phyloP scores from a whole-genome alignment of 305 asterid species.

The Solanum aculeatissimum region DNA sequence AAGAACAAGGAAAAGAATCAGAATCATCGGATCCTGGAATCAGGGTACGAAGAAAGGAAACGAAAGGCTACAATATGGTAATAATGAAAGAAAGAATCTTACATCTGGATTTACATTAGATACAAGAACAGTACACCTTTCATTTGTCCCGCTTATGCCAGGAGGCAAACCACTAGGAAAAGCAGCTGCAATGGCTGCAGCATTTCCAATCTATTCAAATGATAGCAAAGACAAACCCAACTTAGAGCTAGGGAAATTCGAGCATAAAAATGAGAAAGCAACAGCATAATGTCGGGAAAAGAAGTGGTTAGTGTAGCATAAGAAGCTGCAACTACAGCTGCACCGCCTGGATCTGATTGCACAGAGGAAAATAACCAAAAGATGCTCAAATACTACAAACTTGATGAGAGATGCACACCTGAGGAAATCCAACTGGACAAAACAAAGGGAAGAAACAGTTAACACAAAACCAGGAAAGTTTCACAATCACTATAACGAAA shows the following conservation, averaged over 20 bases:
- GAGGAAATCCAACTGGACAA: conserved; percentile 72
- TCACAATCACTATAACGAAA: conserved; percentile 14
- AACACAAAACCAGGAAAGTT: not conserved
- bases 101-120: conserved; percentile 83
- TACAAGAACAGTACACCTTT: conserved; percentile 80
- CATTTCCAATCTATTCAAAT: conserved; percentile 57
- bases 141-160: conserved; percentile 82
- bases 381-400: not conserved
- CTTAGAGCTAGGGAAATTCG: not conserved
- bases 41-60: not conserved
- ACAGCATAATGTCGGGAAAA: not conserved
- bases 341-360: not conserved
- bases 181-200: conserved; percentile 90
- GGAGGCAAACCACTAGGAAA: conserved; percentile 92
- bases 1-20: not conserved
- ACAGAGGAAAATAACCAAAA: not conserved
- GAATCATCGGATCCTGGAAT: not conserved
- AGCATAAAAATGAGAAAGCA: not conserved
- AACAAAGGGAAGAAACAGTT: not conserved
- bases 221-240: not conserved
- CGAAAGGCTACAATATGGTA: not conserved
- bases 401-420: conserved; percentile 43
- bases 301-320: not conserved
- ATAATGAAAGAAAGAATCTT: conserved; percentile 16
- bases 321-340: not conserved